phyloP scores from a whole-genome alignment of 2,329 filamentous ascomycete species.

The Aspergillus latus region DNA sequence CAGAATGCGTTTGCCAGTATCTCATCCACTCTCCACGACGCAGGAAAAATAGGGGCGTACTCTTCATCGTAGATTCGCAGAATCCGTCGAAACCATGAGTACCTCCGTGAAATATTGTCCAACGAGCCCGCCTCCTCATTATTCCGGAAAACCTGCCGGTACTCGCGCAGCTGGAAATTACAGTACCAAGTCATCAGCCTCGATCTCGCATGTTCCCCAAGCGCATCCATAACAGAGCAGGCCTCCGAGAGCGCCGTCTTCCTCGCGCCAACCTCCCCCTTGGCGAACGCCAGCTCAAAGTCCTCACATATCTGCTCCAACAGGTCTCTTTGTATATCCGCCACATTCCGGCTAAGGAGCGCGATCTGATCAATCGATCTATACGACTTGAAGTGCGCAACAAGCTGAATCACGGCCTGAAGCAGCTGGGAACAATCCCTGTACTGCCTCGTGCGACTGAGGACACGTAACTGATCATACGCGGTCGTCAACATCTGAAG shows the following conservation, averaged over 20 bases:
- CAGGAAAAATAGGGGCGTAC: conserved; percentile 82
- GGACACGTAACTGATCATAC: conserved; percentile 88
- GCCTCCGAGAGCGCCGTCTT: conserved; percentile 76
- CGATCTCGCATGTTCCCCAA: conserved; percentile 81
- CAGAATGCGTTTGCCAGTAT: conserved; percentile 88
- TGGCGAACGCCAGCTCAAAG: conserved; percentile 93
- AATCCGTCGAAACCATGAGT: conserved; percentile 95
- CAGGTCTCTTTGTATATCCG: conserved; percentile 87
- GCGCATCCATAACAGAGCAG: conserved; percentile 89
- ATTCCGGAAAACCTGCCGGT: conserved; percentile 90
- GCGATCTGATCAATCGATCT: conserved; percentile 98
- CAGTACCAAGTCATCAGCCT: conserved; percentile 94
- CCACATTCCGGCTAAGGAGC: conserved; percentile 84
- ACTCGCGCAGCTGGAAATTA: conserved; percentile 94
- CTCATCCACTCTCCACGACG: conserved; percentile 87
- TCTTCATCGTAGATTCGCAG: conserved; percentile 95
- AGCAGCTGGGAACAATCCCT: conserved; percentile 90
- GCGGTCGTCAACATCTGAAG: conserved; percentile 98
- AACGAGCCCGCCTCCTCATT: conserved; percentile 95
- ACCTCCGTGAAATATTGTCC: conserved; percentile 93
- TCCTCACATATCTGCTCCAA: conserved; percentile 98
- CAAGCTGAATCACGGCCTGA: conserved; percentile 93
- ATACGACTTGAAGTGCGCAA: conserved; percentile 98
- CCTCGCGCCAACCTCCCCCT: conserved; percentile 72
- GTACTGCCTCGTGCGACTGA: conserved; percentile 86